These are phyloP conservation scores for Oidium heveae DNA, from an alignment of 2,329 filamentous ascomycete genomes.

Conservation along the genomic window DNA sequence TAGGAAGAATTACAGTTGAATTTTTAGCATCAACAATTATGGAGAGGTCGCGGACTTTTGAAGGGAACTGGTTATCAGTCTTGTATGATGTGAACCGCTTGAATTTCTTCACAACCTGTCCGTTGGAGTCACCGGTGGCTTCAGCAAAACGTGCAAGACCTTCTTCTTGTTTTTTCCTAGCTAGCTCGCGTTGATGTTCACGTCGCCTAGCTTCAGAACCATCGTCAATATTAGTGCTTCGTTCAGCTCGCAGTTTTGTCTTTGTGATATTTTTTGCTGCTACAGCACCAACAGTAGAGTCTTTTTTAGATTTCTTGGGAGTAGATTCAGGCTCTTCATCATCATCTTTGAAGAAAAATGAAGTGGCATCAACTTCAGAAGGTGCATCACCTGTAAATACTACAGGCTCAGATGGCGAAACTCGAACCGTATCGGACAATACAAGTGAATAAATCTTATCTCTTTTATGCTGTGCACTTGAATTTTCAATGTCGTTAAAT, in stretches of 20 bases:
- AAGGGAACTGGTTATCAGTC: constrained; percentile 78
- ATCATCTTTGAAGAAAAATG: constrained; percentile 87
- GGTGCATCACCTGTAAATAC: constrained; percentile 88
- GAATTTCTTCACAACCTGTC: constrained; percentile 90
- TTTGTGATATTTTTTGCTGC: constrained; percentile 90
- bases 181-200: constrained; percentile 78
- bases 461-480: constrained; percentile 67
- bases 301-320: constrained; percentile 78
- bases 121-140: constrained; percentile 61
- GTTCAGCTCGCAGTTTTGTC: constrained; percentile 74
- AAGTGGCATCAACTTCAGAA: constrained; percentile 76
- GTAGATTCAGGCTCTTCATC: constrained; percentile 68
- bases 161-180: constrained; percentile 69
- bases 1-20: constrained; percentile 70
- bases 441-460: constrained; percentile 74
- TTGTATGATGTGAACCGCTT: constrained; percentile 99
- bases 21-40: constrained; percentile 84
- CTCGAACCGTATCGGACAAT: constrained; percentile 79
- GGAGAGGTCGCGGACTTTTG: constrained; percentile 58
- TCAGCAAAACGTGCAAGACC: constrained; percentile 70
- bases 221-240: constrained; percentile 68
- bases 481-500: constrained; percentile 71
- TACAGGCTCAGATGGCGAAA: constrained; percentile 51
- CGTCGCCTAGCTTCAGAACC: constrained; percentile 69
- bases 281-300: constrained; percentile 59